Evolutionary conservation across 352 stramenopile genomes (phyloP).

Genomic region (Globisporangium spiculum): DNA sequence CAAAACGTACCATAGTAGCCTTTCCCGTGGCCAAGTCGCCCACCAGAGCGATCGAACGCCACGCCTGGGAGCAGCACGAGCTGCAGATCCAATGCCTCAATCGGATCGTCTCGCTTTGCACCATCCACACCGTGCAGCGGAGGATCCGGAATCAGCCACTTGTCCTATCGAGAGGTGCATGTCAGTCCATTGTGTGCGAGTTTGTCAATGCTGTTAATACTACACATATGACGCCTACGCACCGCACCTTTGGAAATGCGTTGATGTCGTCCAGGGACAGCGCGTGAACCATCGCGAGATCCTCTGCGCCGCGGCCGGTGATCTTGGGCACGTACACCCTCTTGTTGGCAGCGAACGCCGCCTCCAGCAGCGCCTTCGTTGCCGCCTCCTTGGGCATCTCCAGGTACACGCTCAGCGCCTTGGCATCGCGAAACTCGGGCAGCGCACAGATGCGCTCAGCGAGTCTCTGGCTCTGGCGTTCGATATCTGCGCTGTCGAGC

Average conservation of each 20-base stretch:
- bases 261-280: constrained; percentile 63
- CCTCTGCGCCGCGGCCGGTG: constrained; percentile 47
- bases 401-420: constrained; percentile 74
- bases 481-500: constrained; percentile 42
- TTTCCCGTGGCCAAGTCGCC: constrained; percentile 83
- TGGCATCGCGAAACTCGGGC: constrained; percentile 44
- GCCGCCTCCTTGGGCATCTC: constrained; percentile 81
- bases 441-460: constrained; percentile 42
- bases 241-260: constrained; percentile 73
- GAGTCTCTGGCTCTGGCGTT: constrained; percentile 46
- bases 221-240: too few species aligned
- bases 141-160: constrained; percentile 87
- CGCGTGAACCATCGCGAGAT: constrained; percentile 78
- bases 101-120: constrained; percentile 33
- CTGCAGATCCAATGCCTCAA: constrained; percentile 54
- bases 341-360: constrained; percentile 59
- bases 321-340: constrained; percentile 91
- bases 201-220: too few species aligned
- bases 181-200: too few species aligned
- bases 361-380: constrained; percentile 47
- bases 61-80: constrained; percentile 82
- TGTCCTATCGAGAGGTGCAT: constrained; percentile 44
- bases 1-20: constrained; percentile 77
- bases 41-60: constrained; percentile 75
- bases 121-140: constrained; percentile 30